Base-by-base conservation (phyloP, 768 basidiomycete species). In the Wakefieldia striispora region DNA sequence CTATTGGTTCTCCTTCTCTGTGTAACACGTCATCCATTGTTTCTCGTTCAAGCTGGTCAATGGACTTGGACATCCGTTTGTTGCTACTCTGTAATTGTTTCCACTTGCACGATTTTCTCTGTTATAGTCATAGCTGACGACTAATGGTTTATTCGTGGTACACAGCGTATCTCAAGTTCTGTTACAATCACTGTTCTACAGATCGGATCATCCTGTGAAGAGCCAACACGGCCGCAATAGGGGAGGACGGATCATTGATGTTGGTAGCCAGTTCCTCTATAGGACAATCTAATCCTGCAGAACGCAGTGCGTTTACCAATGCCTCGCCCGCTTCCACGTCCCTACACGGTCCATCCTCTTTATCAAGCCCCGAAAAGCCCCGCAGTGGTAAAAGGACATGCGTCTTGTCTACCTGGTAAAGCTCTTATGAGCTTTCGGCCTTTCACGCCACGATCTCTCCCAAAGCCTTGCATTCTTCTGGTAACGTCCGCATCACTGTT, bases 11-110 rank as follows among this genome's bases (percentile, higher is more conserved):
- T 4, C 51, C 54, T 50, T 53, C 47, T 50, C 54, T 39, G 41
- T 62, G 50, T 60, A 59, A 63, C 52, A 50, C 51, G 65, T 63
- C 67, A 67, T 62, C 65, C 64, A 59, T 35, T 35, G 66, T 44
- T 53, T 62, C 31, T 45, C 47, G 49, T 62, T 66, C 63, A 59
- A 67, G 59, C 53, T 53, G 70, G 77, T 76, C 75, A 76, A 78
- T 72, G 79, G 78, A 80, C 78, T 68, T 70, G 75, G 76, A 75
- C 70, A 64, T 69, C 71, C 71, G 73, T 62, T 69, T 72, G 69
- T 76, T 74, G 73, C 71, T 75, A 65, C 66, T 68, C 73, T 80
- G 78, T 78, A 76, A 70, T 72, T 67, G 67, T 75, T 67, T 43
- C 34, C 41, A 9, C 26, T 7, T 44, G 41, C 39, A 47, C 46